phyloP scores from a whole-genome alignment of 2,329 filamentous ascomycete species.

The Lachnellula hyalina region DNA sequence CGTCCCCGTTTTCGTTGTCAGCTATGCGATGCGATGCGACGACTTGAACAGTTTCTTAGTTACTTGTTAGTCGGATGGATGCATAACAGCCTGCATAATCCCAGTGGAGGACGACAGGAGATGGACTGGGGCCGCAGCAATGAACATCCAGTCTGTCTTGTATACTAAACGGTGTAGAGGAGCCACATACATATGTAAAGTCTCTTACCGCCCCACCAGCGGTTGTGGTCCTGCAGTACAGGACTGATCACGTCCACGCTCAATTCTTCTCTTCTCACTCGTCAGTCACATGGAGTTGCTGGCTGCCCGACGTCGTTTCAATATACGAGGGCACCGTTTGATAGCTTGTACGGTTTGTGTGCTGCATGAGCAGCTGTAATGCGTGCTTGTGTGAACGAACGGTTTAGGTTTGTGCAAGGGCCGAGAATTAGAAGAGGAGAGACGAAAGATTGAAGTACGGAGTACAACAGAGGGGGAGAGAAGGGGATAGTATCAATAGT shows the following conservation, averaged over 20 bases:
- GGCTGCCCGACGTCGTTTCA: constrained; percentile 19
- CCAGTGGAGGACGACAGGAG: constrained; percentile 22
- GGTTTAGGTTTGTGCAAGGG: constrained; percentile 18
- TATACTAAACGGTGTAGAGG: constrained; percentile 11
- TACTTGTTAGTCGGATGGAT: constrained; percentile 25
- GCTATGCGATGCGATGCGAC: constrained; percentile 16
- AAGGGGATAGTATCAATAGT: constrained; percentile 10
- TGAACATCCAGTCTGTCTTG: constrained; percentile 18
- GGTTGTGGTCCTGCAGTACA: constrained; percentile 29
- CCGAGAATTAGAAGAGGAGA: constrained; percentile 14
- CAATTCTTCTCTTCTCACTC: constrained; percentile 27
- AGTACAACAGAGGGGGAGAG: constrained; percentile 20
- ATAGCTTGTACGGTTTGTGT: constrained; percentile 17
- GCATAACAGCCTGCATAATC: constrained; percentile 21
- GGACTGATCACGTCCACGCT: constrained; percentile 32
- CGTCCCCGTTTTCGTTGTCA: constrained; percentile 20
- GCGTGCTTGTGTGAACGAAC: constrained; percentile 17
- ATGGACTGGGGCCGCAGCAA: constrained; percentile 12
- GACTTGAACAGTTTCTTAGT: constrained; percentile 10
- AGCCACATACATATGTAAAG: constrained; percentile 28
- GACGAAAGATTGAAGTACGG: constrained; percentile 19
- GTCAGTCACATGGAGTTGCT: constrained; percentile 32
- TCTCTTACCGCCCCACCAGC: constrained; percentile 28
- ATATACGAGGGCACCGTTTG: constrained; percentile 17
- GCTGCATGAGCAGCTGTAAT: constrained; percentile 21